Evolutionary conservation across 805 yeast species (phyloP), one percentile per base, ranked within the genome.

Genomic region (Saccharomyces mikatae): DNA sequence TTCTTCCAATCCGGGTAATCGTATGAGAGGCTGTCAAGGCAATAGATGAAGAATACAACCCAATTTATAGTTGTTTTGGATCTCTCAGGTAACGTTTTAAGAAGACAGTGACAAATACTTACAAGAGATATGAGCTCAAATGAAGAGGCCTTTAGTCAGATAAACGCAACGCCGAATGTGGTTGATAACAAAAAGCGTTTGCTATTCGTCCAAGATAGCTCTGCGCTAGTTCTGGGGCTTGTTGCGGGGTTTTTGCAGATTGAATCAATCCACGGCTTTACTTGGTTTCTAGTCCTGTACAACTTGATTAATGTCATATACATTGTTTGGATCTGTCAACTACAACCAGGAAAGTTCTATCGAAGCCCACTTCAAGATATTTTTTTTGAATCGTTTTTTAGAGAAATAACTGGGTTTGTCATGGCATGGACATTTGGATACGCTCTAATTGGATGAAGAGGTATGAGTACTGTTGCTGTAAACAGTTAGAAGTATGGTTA

Each of bases 391-490:
- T 75, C 79, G 47, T 58, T 80, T 13, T 71, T 78, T 14, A 66
- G 80, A 47, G 81, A 79, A 41, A 56, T 80, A 30, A 75, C 83
- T 11, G 78, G 83, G 47, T 81, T 71, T 59, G 71, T 79, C 8
- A 77, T 81, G 77, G 75, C 81, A 62, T 81, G 86, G 86, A 80
- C 84, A 50, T 68, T 81, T 55, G 70, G 79, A 14, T 75, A 73
- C 60, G 82, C 81, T 1, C 60, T 80, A 53, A 77, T 79, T 8
- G 71, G 67, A 22, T 68, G 57, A 55, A n/a, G 26, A 2, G 14
- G 27, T 24, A 31, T 10, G 27, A 26, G 41, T 27, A 14, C 30
- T 41, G 21, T 9, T 50, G 26, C 3, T 41, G 14, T 10, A 32
- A 36, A 49, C 30, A 10, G 17, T 24, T 36, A 8, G 24, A 36